Evolutionary conservation across 805 yeast species (phyloP), one percentile per base, ranked within the genome.

Genomic region (Myxozyma kluyveri): DNA sequence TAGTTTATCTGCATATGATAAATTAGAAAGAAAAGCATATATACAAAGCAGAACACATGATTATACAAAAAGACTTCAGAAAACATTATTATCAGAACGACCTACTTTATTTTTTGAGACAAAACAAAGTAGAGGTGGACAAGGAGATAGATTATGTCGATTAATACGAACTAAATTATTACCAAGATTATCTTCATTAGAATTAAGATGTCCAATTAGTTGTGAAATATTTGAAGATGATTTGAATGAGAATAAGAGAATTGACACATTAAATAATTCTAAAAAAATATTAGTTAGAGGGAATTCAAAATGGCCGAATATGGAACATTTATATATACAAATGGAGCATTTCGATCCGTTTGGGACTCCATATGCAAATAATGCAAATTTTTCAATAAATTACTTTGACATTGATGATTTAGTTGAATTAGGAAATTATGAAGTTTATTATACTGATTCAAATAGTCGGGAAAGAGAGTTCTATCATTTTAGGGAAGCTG

Each of bases 291-390:
- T 14, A 14, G 33, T 29, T 9, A 12, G 5, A 17, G n/a, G n/a
- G n/a, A 6, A 6, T 17, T 17, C 39, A 5, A 35, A 29, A 19
- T 42, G 45, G 45, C 45, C 45, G 19, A 26, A 42, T 24, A 26
- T 43, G 47, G 47, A 43, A 36, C 36, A 24, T 43, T 43, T 10
- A 6, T 24, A 4, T n/a, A 26, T 43, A 6, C 39, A 43, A 43
- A 29, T 43, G 22, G 47, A 43, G 24, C 14, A 43, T 17, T 19
- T 18, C 14, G 47, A 43, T 39, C n/a, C 47, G 4, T 43, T 43
- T 19, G 47, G 47, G 17, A 21, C 10, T 9, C 17, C 39, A 10
- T 43, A 43, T 19, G 21, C 12, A 7, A 5, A 17, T 21, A 21
- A 35, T 5, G 39, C 19, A 17, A 17, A 7, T 7, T 35, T 35